These are phyloP conservation scores for Gypsophila paniculata DNA, from an alignment of 179 eudicot species.

Conservation along the genomic window DNA sequence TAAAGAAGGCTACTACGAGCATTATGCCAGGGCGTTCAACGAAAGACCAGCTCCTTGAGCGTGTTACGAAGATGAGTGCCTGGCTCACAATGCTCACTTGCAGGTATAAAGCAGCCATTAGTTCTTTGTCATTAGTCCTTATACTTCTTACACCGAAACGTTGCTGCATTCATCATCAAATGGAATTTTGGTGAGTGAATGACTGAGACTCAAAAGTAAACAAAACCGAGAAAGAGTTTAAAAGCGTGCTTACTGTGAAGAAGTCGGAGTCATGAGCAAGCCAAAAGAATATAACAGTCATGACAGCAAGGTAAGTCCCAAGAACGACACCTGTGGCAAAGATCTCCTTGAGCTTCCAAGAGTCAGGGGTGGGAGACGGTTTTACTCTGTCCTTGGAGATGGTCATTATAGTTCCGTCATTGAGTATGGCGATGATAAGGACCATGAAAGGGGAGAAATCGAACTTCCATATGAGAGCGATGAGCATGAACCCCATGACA, in stretches of 20 bases:
- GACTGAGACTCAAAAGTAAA: too few species aligned
- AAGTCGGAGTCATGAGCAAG: slow-evolving; percentile 54
- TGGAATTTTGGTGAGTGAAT: neutral
- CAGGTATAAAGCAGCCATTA: slow-evolving; percentile 72
- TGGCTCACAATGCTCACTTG: slow-evolving; percentile 94
- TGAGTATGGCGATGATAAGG: slow-evolving; percentile 79
- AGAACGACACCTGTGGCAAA: slow-evolving; percentile 88
- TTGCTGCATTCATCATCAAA: slow-evolving; percentile 37
- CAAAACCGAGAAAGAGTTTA: neutral
- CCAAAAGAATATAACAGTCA: slow-evolving; percentile 92
- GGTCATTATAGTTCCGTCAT: slow-evolving; percentile 95
- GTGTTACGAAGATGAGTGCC: slow-evolving; percentile 84
- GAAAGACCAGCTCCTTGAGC: slow-evolving; percentile 76
- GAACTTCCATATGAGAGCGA: slow-evolving; percentile 83
- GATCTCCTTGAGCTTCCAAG: slow-evolving; percentile 86
- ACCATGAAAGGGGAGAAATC: slow-evolving; percentile 97
- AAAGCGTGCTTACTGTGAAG: slow-evolving; percentile 49
- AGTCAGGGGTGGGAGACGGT: slow-evolving; percentile 89
- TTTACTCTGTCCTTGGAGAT: slow-evolving; percentile 88
- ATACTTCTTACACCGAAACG: slow-evolving; percentile 55
- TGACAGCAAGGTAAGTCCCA: slow-evolving; percentile 74
- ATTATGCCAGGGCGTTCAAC: slow-evolving; percentile 76
- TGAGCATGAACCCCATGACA: slow-evolving; percentile 76
- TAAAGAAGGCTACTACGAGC: slow-evolving; percentile 56
- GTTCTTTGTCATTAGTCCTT: slow-evolving; percentile 34